Base-by-base conservation (phyloP, 352 stramenopile species). In the Globisporangium iwayamae region DNA sequence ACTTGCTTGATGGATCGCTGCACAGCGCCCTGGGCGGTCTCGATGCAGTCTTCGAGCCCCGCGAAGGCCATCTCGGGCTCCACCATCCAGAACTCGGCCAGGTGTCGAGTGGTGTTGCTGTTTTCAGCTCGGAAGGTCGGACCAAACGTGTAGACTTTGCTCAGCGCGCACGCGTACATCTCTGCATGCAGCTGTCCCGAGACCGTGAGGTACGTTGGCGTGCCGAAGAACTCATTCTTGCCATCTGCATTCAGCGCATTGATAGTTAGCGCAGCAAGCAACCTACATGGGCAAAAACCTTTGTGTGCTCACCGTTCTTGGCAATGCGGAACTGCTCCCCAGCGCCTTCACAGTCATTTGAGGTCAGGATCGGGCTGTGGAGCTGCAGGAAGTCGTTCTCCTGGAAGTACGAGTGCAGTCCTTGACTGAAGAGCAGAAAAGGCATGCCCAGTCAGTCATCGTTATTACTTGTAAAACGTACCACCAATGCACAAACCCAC, bases 121-220 rank as follows among this genome's bases (percentile, higher is more conserved):
- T 99, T 99, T 75, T 99, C 97, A 0, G 98, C 98, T 34, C 97
- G 90, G 73, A 99, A 99, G 2, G 98, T 99, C 34, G 98, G 98
- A 2, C 97, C 98, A 73, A 99, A 99, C 1, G 97, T 99, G 79
- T 99, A 99, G 48, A 99, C 91, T 72, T 99, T 98, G 67, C 96
- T 95, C 57, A 99, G 71, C 8, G 96, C 96, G 67, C 85, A 98
- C 11, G 97, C 97, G 67, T 99, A 98, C 57, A 98, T 98, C 75
- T 99, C 98, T 18, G 78, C 96, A 50, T 97, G 95, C 8, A 99
- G 78, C 74, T 99, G 96, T 9, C 90, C 91, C 8, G 88, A 97
- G 1, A 97, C 91, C 1, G 89, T 97, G 53, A 97, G 76, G 65
- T 91, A 95, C 2, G 96, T 92, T 9, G 90, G 87, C 38, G 92